Percentiles rank a stretch among this genome's conserved stretches.
Conservation (phyloP, 1,284 basidiomycete genomes). For the Tylopilus sp. region DNA sequence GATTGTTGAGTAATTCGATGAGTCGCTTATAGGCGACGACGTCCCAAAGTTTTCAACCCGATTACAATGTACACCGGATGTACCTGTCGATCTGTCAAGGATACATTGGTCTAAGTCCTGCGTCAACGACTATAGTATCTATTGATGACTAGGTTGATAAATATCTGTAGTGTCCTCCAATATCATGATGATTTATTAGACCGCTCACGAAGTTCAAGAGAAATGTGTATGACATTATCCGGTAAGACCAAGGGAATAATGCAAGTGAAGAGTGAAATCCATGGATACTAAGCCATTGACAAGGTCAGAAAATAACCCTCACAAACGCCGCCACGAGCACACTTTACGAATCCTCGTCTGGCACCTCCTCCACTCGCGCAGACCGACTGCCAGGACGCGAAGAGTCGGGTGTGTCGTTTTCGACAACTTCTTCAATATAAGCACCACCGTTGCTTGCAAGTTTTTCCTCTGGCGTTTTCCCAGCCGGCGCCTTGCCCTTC, state of each 20-base stretch:
- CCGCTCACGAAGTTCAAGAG: background rate
- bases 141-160: background rate
- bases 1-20: too few species aligned
- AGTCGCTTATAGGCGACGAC: background rate
- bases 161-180: background rate
- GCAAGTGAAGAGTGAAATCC: conserved; percentile 27
- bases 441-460: conserved; percentile 42
- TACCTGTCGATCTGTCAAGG: background rate
- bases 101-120: background rate
- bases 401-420: conserved; percentile 42
- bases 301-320: background rate
- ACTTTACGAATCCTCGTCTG: conserved; percentile 48
- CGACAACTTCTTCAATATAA: conserved; percentile 56
- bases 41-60: background rate
- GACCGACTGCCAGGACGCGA: conserved; percentile 61
- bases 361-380: conserved; percentile 59
- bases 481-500: conserved; percentile 44
- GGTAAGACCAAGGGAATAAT: conserved; percentile 38
- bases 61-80: background rate
- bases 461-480: conserved; percentile 29
- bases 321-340: background rate
- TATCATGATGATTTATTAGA: background rate
- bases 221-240: conserved; percentile 21
- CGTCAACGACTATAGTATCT: background rate
- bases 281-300: background rate